phyloP scores from a whole-genome alignment of 768 basidiomycete species.

The Tulasnella calospora region DNA sequence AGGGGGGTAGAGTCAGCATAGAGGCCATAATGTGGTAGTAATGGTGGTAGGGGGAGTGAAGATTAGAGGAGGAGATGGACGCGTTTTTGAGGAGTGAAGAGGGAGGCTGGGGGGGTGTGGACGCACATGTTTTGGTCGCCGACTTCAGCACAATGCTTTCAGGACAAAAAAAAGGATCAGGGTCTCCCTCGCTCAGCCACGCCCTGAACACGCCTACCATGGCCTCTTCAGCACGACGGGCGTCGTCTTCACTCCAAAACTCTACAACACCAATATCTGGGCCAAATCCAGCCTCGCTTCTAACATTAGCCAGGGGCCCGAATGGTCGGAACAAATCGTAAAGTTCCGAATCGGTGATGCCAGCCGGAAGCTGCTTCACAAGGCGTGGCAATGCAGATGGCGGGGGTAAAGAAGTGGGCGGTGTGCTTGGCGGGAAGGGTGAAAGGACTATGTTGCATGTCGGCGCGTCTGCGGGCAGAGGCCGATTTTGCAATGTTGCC shows the following conservation, averaged over 20 bases:
- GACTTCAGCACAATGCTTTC: constrained; percentile 65
- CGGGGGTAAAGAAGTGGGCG: constrained; percentile 68
- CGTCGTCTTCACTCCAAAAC: constrained; percentile 85
- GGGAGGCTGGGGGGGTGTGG: not conserved
- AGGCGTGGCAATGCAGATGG: constrained; percentile 73
- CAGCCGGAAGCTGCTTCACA: constrained; percentile 74
- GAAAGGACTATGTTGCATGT: constrained; percentile 64
- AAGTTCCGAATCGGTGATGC: constrained; percentile 63
- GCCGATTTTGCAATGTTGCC: constrained; percentile 72
- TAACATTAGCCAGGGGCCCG: constrained; percentile 75
- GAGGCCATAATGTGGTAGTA: constrained; percentile 7
- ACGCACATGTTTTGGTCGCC: constrained; percentile 71
- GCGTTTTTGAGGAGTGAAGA: not conserved
- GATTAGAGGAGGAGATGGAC: constrained; percentile 5
- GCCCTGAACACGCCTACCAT: constrained; percentile 39
- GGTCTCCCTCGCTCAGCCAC: not conserved
- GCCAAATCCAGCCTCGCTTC: constrained; percentile 66
- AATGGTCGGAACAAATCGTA: constrained; percentile 82
- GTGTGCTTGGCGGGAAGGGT: constrained; percentile 75
- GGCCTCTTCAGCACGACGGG: constrained; percentile 67
- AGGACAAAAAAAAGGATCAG: constrained; percentile 2
- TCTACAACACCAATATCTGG: constrained; percentile 74
- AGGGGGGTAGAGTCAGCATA: not conserved
- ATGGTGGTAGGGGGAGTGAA: not conserved
- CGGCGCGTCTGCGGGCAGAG: constrained; percentile 56